phyloP scores from a whole-genome alignment of 2,329 filamentous ascomycete genomes.

The Fusarium goolgardi region DNA sequence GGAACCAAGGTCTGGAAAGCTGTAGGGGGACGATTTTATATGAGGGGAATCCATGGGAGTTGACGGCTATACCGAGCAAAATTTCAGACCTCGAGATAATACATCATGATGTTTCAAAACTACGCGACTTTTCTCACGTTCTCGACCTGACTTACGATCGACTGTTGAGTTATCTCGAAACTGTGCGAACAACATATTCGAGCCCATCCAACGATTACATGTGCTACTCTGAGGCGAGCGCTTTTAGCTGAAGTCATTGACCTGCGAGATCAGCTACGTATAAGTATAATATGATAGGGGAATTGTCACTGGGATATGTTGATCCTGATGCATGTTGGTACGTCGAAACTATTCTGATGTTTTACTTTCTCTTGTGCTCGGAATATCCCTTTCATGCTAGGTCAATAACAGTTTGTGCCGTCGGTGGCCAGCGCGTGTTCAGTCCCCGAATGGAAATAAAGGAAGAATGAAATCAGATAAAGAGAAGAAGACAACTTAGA shows the following conservation, averaged over 20 bases:
- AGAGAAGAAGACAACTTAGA: neutral
- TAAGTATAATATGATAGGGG: neutral
- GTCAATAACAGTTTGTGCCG: too few relatives aligned
- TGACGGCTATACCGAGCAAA: constrained; percentile 51
- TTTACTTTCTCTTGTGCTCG: neutral
- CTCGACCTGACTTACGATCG: neutral
- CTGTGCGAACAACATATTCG: neutral
- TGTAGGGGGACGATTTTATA: constrained; percentile 40
- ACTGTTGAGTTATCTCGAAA: neutral
- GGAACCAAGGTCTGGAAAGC: constrained; percentile 39
- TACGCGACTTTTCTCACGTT: constrained; percentile 4
- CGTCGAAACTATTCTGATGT: neutral
- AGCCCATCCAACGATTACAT: neutral
- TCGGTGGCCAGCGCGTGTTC: neutral
- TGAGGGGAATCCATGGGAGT: constrained; percentile 44
- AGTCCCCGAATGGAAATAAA: neutral
- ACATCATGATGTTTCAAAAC: constrained; percentile 52
- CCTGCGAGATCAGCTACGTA: neutral
- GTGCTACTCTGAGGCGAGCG: neutral
- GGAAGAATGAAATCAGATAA: neutral
- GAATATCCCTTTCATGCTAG: neutral
- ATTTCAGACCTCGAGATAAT: constrained; percentile 54
- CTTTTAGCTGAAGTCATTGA: neutral
- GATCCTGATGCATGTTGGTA: neutral
- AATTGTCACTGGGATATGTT: neutral